These are phyloP conservation scores for Gleditsia sinensis DNA, from an alignment of 306 rosid genomes.

Conservation along the genomic window DNA sequence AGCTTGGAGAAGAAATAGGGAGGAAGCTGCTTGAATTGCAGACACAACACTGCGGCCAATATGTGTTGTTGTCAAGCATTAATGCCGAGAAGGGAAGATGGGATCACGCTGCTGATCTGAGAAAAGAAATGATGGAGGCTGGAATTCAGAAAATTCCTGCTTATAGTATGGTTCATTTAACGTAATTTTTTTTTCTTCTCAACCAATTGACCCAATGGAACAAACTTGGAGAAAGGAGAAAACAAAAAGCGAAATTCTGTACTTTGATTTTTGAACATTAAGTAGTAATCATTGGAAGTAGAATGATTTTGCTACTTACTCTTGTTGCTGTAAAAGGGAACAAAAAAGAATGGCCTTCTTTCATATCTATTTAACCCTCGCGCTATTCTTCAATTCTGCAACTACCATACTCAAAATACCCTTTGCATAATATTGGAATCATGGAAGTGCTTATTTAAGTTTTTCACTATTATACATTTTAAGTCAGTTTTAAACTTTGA, in stretches of 20 bases:
- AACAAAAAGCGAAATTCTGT: not conserved
- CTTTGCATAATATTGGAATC: no score
- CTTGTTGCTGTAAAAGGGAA: no score
- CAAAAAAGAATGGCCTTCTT: no score
- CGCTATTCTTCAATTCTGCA: no score
- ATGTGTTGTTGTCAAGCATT: constrained; percentile 66
- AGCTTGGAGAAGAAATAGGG: constrained; percentile 67
- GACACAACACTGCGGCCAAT: constrained; percentile 51
- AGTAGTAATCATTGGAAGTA: no score
- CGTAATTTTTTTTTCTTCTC: constrained; percentile 20
- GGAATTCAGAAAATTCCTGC: constrained; percentile 74
- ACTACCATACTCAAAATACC: no score
- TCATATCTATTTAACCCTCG: no score
- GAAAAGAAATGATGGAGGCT: constrained; percentile 58
- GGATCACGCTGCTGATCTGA: constrained; percentile 66
- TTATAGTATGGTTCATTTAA: constrained; percentile 52
- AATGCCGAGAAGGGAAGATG: constrained; percentile 68
- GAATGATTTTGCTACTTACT: no score
- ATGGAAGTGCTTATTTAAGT: no score
- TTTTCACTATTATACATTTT: no score
- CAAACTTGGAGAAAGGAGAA: not conserved
- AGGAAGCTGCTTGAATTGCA: constrained; percentile 52
- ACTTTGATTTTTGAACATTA: not conserved
- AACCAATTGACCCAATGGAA: not conserved
- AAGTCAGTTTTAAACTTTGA: no score